Percentiles rank a stretch among this genome's conserved stretches.
phyloP scores from a whole-genome alignment of 176 grass and related monocot genomes.

The Cenchrus fungigraminus region DNA sequence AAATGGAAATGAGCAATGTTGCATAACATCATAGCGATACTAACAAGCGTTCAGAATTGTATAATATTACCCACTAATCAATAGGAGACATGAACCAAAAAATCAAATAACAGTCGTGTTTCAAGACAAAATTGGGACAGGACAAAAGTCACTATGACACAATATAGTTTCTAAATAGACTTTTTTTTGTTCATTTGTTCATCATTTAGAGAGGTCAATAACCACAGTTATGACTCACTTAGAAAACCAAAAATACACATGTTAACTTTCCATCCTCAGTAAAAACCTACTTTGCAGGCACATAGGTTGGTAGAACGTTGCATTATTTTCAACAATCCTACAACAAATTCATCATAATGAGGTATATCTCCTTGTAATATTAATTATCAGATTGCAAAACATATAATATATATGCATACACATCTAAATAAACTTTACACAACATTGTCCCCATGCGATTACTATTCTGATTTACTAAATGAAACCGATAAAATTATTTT shows the following conservation, averaged over 20 bases:
- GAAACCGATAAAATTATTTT: background rate
- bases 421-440: background rate
- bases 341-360: background rate
- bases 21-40: background rate
- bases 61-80: background rate
- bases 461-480: conserved; percentile 20
- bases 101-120: conserved; percentile 6
- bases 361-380: background rate
- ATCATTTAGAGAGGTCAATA: background rate
- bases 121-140: conserved; percentile 12
- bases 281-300: background rate
- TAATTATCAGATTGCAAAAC: conserved; percentile 2
- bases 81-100: background rate
- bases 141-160: background rate
- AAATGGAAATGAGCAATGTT: conserved; percentile 24
- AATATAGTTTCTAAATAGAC: conserved; percentile 35
- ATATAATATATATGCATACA: background rate
- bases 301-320: background rate
- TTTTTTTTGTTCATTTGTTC: background rate
- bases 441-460: background rate
- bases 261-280: conserved; percentile 16
- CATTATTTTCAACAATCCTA: conserved; percentile 2
- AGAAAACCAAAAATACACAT: conserved; percentile 1
- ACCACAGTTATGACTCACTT: background rate
- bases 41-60: background rate